Base-by-base conservation (phyloP, 768 basidiomycete species). In the Psilocybe subaeruginosa region DNA sequence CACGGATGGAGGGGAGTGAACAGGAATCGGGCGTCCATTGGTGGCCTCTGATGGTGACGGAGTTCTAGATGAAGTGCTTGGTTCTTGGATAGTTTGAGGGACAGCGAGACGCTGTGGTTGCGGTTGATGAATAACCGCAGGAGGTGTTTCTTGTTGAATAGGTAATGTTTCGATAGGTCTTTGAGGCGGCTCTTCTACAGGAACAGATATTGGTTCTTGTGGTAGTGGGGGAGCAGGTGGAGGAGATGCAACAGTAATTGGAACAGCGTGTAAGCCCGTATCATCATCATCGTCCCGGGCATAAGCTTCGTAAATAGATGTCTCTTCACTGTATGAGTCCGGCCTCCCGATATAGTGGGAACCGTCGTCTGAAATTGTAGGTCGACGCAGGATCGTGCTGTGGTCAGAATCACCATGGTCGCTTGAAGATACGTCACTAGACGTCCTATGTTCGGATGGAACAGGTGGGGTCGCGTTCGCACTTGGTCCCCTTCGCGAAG, bases 291-390 rank as follows among this genome's bases (percentile, higher is more conserved):
- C 82, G 46, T 82, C 82, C 45, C 78, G 73, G 19, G 77, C 85
- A 69, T 98, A 97, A 9, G 93, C 85, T 66, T 96, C 95, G 69
- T 90, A 93, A 63, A 97, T 95, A 39, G 83, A 84, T 3, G 86
- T 75, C 65, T 95, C 94, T 62, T 93, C 92, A 60, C 87, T 90
- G 68, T 88, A 93, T 1, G 91, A 90, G 47, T 92, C 87, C 1
- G 91, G 90, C 54, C 89, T 73, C 33, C 72, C 65, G 39, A 61
- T 68, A 49, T 65, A 58, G 6, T 64, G 73, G 33, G 70, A 68
- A 14, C 79, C 74, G 37, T 85, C 84, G 46, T 84, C 82, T 14
- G 85, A 84, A 73, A 78, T 72, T 16, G 78, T 80, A 68, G 74
- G 74, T 61, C 73, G 77, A 65, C 62, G 79, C 64, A 69, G 77